A percentile compares a stretch with the other conserved stretches of the same genome.
Evolutionary conservation across 1,284 basidiomycete species (phyloP).

Genomic region (Ganoderma lucidum): DNA sequence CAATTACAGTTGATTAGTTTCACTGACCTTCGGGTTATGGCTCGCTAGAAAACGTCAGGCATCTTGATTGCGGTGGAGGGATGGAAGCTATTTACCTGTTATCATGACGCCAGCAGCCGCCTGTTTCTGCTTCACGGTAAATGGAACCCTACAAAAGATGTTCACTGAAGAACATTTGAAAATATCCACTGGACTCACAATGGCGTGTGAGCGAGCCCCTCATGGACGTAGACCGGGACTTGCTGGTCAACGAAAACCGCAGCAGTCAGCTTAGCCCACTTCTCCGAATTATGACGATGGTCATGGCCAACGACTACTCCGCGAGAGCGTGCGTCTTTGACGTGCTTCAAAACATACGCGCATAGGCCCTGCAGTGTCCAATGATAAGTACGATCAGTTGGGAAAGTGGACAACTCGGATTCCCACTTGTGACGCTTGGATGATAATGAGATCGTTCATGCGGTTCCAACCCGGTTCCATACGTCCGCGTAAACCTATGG

Average conservation of each 20-base stretch:
- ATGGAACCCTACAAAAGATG: slow-evolving; percentile 67
- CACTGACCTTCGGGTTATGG: slow-evolving; percentile 81
- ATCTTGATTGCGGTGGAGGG: background rate
- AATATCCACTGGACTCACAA: slow-evolving; percentile 55
- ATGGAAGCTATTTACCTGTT: slow-evolving; percentile 61
- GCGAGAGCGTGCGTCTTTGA: slow-evolving; percentile 58
- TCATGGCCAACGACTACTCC: slow-evolving; percentile 87
- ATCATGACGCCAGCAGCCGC: slow-evolving; percentile 90
- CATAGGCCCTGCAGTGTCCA: slow-evolving; percentile 68
- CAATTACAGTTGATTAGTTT: background rate
- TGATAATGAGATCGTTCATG: slow-evolving; percentile 87
- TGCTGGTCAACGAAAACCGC: slow-evolving; percentile 69
- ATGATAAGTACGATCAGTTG: slow-evolving; percentile 11
- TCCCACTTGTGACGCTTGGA: slow-evolving; percentile 82
- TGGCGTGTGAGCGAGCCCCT: slow-evolving; percentile 81
- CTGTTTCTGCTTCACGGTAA: slow-evolving; percentile 68
- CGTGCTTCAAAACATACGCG: slow-evolving; percentile 67
- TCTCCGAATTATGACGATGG: slow-evolving; percentile 79
- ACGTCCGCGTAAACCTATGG: slow-evolving; percentile 74
- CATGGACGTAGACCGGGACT: slow-evolving; percentile 75
- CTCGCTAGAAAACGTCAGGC: slow-evolving; percentile 57
- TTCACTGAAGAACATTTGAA: background rate
- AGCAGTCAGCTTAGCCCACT: slow-evolving; percentile 80
- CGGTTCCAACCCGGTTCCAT: slow-evolving; percentile 89
- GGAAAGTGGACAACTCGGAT: slow-evolving; percentile 2